Base-by-base conservation (phyloP, 345 rosid species). In the Nephelium lappaceum region DNA sequence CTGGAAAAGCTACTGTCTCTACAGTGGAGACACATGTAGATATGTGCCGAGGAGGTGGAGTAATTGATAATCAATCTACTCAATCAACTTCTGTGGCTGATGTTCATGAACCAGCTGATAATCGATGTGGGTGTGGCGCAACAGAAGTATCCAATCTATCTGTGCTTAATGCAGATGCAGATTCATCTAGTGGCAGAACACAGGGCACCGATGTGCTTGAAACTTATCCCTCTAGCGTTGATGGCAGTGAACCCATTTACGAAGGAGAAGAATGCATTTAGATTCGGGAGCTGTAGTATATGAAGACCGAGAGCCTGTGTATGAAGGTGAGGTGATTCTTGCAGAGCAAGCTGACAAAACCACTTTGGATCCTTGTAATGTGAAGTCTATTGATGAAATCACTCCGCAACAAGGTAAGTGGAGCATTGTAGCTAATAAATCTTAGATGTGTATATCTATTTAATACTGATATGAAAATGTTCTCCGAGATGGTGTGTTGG, bases 251-350 rank as follows among this genome's bases (percentile, higher is more conserved):
- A 79, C 98, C 99, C 79, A 87, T 94, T 69, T 94, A 97, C 83
- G 98, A 97, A 84, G 99, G 98, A 68, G 98, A 97, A 83, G 98
- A 96, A 87, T 88, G 98, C 82, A 92, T 94, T 60, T 88, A 69
- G 94, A 96, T 81, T 83, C 94, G 77, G 91, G 84, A 79, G 75
- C 88, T 78, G 69, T 83, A 60, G 75, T 67, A 71, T 84, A 81
- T 85, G 92, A 83, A 85, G 91, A 89, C 64, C 84, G 87, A 73
- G 98, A 96, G 84, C 99, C 98, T 66, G 82, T 96, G 75, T 96
- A 96, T 81, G 99, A 96, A 91, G 99, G 99, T 80, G 99, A 97
- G 85, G 92, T 88, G 31, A 84, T 91, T 85, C 98, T 94, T 83
- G 98, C 98, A 6, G 86, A 91, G 82, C 91, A 88, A 80, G 86